phyloP scores from a whole-genome alignment of 768 basidiomycete species.

The Serpula lacrymans region DNA sequence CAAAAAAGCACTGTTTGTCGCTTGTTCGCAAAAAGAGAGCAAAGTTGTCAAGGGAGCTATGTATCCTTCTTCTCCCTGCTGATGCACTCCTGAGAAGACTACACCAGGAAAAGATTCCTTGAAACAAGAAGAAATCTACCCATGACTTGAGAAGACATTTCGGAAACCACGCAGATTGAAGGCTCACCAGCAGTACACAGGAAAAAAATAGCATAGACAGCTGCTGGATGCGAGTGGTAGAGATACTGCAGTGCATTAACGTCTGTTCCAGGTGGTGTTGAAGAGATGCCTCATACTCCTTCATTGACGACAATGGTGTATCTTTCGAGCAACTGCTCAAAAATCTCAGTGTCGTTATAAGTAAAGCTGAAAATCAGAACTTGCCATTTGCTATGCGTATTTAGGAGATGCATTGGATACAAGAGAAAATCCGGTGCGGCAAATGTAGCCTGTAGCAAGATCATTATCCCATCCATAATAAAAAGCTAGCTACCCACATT shows the following conservation, averaged over 20 bases:
- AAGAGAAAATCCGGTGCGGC: conserved; percentile 42
- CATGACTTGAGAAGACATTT: no score
- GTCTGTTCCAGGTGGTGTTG: conserved; percentile 35
- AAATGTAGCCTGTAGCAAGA: conserved; percentile 12
- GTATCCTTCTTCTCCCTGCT: conserved; percentile 6
- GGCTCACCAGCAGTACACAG: conserved; percentile 32
- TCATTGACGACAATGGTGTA: conserved; percentile 38
- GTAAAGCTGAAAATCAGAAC: conserved; percentile 4
- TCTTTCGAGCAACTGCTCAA: conserved; percentile 38
- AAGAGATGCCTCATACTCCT: conserved; percentile 36
- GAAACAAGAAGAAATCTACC: conserved; percentile 46
- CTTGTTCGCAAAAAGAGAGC: conserved; percentile 29
- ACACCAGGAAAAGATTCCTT: conserved; percentile 28
- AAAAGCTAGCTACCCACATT: conserved; percentile 6
- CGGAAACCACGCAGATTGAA: no score
- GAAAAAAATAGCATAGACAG: conserved; percentile 37
- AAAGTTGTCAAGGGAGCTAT: conserved; percentile 19
- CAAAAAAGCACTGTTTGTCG: conserved; percentile 32
- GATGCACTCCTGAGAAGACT: conserved; percentile 8
- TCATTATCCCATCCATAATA: conserved; percentile 5
- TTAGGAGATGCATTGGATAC: conserved; percentile 39
- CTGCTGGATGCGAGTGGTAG: conserved; percentile 39
- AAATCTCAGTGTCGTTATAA: not conserved
- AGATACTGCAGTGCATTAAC: conserved; percentile 36
- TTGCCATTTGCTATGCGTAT: conserved; percentile 40